These are phyloP conservation scores for Aspergillus clavatus DNA, from an alignment of 2,329 filamentous ascomycete species.

Conservation along the genomic window DNA sequence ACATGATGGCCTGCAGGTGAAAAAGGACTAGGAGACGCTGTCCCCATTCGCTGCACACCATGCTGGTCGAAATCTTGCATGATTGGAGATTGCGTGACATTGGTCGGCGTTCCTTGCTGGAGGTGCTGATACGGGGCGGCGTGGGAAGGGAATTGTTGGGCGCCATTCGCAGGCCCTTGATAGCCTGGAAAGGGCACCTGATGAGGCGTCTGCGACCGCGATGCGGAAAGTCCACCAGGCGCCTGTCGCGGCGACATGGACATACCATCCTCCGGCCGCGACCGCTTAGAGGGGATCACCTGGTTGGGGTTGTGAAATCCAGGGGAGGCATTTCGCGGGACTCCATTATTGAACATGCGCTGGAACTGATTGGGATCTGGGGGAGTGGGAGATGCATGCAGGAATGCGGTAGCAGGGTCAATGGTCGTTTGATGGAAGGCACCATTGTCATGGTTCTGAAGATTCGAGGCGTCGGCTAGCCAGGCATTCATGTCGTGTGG, in stretches of 20 bases:
- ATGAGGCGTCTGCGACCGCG: constrained; percentile 88
- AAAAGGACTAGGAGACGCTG: constrained; percentile 87
- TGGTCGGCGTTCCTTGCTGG: constrained; percentile 71
- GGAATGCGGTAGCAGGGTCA: constrained; percentile 46
- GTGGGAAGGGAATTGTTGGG: constrained; percentile 56
- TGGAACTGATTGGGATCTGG: constrained; percentile 52
- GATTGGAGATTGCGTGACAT: constrained; percentile 87
- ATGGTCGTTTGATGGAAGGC: constrained; percentile 43
- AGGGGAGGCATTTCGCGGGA: constrained; percentile 75
- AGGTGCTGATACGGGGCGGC: constrained; percentile 75
- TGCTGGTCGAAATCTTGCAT: constrained; percentile 68
- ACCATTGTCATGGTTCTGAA: constrained; percentile 47
- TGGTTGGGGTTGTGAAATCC: constrained; percentile 73
- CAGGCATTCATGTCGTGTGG: constrained; percentile 49
- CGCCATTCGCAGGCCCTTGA: constrained; percentile 59
- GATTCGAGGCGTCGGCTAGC: constrained; percentile 45
- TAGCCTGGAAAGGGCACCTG: constrained; percentile 69
- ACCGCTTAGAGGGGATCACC: constrained; percentile 84
- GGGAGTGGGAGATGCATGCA: constrained; percentile 42
- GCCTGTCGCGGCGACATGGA: constrained; percentile 75
- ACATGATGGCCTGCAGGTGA: constrained; percentile 72
- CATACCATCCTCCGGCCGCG: constrained; percentile 78
- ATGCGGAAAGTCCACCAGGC: constrained; percentile 67
- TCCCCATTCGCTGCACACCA: constrained; percentile 75
- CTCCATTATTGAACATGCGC: constrained; percentile 76